These are phyloP conservation scores for Bryum argenteum DNA, from an alignment of 225 moss, liverwort and hornwort genomes.

Conservation along the genomic window DNA sequence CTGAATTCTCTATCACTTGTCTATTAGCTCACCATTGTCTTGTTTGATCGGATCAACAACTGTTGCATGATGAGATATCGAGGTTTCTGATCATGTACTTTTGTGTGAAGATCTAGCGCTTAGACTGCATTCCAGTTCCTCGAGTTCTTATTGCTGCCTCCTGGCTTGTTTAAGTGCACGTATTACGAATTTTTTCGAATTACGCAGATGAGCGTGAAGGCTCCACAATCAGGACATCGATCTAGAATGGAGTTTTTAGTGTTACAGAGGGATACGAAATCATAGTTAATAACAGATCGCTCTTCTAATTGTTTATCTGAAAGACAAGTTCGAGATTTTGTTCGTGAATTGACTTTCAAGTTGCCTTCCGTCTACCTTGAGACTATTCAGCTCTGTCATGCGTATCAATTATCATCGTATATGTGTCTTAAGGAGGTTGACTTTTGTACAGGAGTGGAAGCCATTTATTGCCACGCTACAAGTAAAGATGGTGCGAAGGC, in stretches of 20 bases:
- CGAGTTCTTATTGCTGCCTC: background rate
- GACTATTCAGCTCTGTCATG: constrained; percentile 9
- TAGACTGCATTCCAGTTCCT: background rate
- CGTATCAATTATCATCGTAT: background rate
- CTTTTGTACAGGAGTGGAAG: constrained; percentile 43
- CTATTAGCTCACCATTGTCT: background rate
- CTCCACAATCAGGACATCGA: background rate
- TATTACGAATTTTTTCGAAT: background rate
- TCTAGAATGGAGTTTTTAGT: background rate
- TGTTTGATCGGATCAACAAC: background rate
- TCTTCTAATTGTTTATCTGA: background rate
- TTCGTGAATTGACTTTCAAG: background rate
- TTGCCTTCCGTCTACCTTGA: background rate
- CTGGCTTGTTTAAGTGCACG: background rate
- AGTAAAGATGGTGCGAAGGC: constrained; percentile 63
- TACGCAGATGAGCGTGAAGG: constrained; percentile 3
- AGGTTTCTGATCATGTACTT: background rate
- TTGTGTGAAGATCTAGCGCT: background rate
- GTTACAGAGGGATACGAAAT: background rate
- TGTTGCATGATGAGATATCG: background rate
- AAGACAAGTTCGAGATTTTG: background rate
- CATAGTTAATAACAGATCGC: background rate
- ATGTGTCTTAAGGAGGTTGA: background rate
- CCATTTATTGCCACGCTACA: constrained; percentile 67
- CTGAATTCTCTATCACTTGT: background rate